These are phyloP conservation scores for Pythium apleroticum DNA, from an alignment of 352 stramenopile genomes.

Conservation along the genomic window DNA sequence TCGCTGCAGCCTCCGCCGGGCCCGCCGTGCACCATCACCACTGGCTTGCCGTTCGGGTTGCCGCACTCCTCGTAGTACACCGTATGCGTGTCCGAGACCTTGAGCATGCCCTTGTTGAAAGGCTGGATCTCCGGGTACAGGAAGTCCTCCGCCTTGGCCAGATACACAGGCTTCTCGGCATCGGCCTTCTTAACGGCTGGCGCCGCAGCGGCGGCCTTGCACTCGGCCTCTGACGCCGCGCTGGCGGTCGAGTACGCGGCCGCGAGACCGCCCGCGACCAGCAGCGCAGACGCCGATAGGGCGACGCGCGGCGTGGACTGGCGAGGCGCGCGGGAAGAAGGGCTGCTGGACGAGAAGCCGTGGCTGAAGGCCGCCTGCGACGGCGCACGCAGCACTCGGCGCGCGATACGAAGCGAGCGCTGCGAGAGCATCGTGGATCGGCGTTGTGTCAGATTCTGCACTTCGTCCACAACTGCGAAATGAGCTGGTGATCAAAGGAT, in stretches of 20 bases:
- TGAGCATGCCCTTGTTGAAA: slow-evolving; percentile 77
- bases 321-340: background rate
- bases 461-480: background rate
- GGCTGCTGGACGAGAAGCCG: slow-evolving; percentile 1
- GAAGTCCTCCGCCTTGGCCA: slow-evolving; percentile 59
- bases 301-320: background rate
- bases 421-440: slow-evolving; percentile 18
- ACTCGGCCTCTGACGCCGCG: slow-evolving; percentile 10
- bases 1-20: slow-evolving; percentile 89
- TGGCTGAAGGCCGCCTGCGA: slow-evolving; percentile 18
- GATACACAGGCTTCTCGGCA: slow-evolving; percentile 29
- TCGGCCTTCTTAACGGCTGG: background rate
- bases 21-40: slow-evolving; percentile 94
- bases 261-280: slow-evolving; percentile 8
- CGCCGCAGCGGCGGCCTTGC: slow-evolving; percentile 16
- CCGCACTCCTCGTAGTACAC: slow-evolving; percentile 92
- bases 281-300: slow-evolving; percentile 7
- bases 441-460: background rate
- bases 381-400: slow-evolving; percentile 18
- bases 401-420: slow-evolving; percentile 19
- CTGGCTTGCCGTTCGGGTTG: slow-evolving; percentile 84
- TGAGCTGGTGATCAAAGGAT: slow-evolving; percentile 5
- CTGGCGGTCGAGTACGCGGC: slow-evolving; percentile 22
- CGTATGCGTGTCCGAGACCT: slow-evolving; percentile 81
- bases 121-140: slow-evolving; percentile 85